Conservation (phyloP, 805 yeast genomes). For the Pichia occidentalis region DNA sequence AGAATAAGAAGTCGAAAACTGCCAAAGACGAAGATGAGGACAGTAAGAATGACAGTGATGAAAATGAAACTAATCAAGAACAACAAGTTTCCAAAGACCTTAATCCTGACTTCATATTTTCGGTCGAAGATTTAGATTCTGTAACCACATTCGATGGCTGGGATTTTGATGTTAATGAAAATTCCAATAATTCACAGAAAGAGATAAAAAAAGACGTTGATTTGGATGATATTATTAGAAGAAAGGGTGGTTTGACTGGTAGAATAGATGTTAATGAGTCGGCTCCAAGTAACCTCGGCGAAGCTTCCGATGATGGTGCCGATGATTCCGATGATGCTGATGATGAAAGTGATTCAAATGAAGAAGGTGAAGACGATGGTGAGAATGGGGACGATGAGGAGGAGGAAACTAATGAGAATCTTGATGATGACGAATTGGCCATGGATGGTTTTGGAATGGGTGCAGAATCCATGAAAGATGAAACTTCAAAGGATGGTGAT, state of each 20-base stretch:
- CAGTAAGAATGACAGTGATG: slow-evolving; percentile 19
- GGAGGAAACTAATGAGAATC: slow-evolving; percentile 22
- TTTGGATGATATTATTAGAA: slow-evolving; percentile 76
- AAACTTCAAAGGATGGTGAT: slow-evolving; percentile 20
- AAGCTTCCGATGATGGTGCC: slow-evolving; percentile 28
- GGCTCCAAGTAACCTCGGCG: slow-evolving; percentile 36
- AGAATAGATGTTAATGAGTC: slow-evolving; percentile 25
- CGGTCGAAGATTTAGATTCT: slow-evolving; percentile 37
- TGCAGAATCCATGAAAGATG: slow-evolving; percentile 17
- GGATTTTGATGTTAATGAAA: slow-evolving; percentile 64
- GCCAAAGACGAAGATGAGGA: slow-evolving; percentile 29
- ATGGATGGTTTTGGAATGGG: slow-evolving; percentile 39
- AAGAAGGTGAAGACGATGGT: slow-evolving; percentile 31
- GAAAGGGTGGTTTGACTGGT: slow-evolving; percentile 63
- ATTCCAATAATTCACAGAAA: slow-evolving; percentile 14
- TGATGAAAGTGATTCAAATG: slow-evolving; percentile 28
- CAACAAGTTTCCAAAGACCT: slow-evolving; percentile 47
- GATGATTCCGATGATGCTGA: slow-evolving; percentile 36
- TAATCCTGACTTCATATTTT: slow-evolving; percentile 69
- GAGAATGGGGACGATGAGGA: slow-evolving; percentile 27
- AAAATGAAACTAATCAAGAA: slow-evolving; percentile 30
- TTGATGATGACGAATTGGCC: slow-evolving; percentile 33
- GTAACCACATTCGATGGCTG: slow-evolving; percentile 60
- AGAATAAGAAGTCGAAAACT: slow-evolving; percentile 23
- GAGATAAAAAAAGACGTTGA: slow-evolving; percentile 57